Evolutionary conservation across 257 asterid species (phyloP).

Genomic region (Solanum microdontum): DNA sequence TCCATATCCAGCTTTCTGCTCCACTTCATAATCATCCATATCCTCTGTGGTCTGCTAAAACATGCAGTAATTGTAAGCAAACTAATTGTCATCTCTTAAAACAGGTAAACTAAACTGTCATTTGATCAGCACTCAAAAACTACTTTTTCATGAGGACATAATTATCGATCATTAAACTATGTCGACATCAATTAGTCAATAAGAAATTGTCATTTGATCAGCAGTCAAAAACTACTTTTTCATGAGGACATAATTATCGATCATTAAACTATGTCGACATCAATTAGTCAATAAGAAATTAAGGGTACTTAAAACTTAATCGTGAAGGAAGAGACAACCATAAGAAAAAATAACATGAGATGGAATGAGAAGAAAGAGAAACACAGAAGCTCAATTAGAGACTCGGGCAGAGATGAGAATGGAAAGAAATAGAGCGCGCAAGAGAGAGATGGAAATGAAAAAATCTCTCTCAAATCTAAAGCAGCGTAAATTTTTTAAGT

Average conservation of each 20-base stretch:
- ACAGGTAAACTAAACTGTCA: neutral
- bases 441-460: neutral
- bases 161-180: neutral
- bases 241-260: neutral
- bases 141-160: neutral
- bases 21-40: conserved; percentile 13
- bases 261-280: neutral
- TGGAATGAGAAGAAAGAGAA: neutral
- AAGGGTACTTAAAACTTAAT: neutral
- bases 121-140: neutral
- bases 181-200: neutral
- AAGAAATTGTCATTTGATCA: neutral
- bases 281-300: neutral
- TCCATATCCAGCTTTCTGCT: conserved; percentile 12
- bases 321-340: neutral
- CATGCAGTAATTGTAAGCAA: neutral
- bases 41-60: conserved; percentile 22
- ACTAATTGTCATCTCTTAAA: neutral
- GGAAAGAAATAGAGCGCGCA: neutral
- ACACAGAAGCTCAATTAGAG: neutral
- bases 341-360: neutral
- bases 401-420: neutral
- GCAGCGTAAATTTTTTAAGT: neutral
- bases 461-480: neutral
- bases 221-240: neutral